Conservation (phyloP, 371 early-diverging fungal species). For the Mortierella sp. region DNA sequence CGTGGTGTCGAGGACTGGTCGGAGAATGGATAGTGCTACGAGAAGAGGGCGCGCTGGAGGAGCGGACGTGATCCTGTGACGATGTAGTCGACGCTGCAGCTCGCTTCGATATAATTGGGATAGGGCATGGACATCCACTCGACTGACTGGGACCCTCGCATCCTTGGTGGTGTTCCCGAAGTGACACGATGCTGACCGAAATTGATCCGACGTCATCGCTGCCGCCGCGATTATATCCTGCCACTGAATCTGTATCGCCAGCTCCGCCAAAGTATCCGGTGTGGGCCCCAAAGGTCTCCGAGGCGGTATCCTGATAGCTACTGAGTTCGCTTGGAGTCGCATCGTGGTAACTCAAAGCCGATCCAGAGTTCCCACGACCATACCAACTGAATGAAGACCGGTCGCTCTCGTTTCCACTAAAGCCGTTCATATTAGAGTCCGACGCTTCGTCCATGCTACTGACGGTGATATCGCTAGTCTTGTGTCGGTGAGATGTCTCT, state of each 20-base stretch:
- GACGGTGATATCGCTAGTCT: conserved; percentile 4
- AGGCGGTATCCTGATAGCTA: conserved; percentile 24
- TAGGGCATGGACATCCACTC: background rate
- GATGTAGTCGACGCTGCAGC: background rate
- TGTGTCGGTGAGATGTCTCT: conserved; percentile 12
- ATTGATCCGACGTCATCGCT: background rate
- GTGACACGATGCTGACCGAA: background rate
- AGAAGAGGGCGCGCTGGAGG: background rate
- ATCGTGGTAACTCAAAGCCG: conserved; percentile 43
- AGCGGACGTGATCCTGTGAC: background rate
- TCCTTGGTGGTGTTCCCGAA: background rate
- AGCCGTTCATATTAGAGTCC: conserved; percentile 9
- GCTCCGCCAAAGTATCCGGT: background rate
- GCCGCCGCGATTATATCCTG: background rate
- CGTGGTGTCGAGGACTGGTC: background rate
- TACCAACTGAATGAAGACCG: conserved; percentile 47
- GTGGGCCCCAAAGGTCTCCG: conserved; percentile 2
- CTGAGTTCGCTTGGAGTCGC: conserved; percentile 32
- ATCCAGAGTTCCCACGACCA: conserved; percentile 43
- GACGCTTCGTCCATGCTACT: conserved; percentile 14
- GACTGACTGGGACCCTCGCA: background rate
- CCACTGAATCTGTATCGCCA: background rate
- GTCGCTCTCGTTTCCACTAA: conserved; percentile 27
- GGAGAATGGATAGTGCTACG: background rate
- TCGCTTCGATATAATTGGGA: background rate